Evolutionary conservation across 441 rosid species (phyloP).

Genomic region (Croton setiger): DNA sequence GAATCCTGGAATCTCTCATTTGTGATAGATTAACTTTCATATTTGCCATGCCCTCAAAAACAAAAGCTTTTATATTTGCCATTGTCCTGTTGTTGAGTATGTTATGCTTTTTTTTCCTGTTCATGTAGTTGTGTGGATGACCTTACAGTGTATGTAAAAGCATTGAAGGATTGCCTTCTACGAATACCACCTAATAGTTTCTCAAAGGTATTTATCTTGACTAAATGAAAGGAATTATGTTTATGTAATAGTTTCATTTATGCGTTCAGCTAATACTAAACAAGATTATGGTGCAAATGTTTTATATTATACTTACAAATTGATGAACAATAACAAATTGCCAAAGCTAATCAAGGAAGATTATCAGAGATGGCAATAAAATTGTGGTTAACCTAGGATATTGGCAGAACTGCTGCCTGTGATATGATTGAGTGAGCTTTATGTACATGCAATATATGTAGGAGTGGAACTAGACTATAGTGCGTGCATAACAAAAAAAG

Average conservation of each 20-base stretch:
- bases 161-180: constrained; percentile 65
- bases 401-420: neutral
- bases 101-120: constrained; percentile 14
- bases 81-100: constrained; percentile 7
- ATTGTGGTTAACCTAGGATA: neutral
- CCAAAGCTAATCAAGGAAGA: neutral
- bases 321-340: neutral
- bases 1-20: constrained; percentile 5
- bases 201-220: constrained; percentile 56
- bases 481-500: too few relatives aligned
- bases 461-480: too few relatives aligned
- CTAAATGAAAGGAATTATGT: constrained; percentile 9
- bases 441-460: neutral
- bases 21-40: constrained; percentile 6
- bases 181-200: constrained; percentile 81
- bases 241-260: neutral
- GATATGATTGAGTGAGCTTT: constrained; percentile 5
- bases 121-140: constrained; percentile 64
- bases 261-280: neutral
- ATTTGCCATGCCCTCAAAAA: neutral
- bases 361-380: neutral
- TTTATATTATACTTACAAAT: neutral
- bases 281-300: neutral
- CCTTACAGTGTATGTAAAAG: constrained; percentile 65
- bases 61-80: neutral